Conservation (phyloP, 257 asterid genomes). For the Anisodus tanguticus region DNA sequence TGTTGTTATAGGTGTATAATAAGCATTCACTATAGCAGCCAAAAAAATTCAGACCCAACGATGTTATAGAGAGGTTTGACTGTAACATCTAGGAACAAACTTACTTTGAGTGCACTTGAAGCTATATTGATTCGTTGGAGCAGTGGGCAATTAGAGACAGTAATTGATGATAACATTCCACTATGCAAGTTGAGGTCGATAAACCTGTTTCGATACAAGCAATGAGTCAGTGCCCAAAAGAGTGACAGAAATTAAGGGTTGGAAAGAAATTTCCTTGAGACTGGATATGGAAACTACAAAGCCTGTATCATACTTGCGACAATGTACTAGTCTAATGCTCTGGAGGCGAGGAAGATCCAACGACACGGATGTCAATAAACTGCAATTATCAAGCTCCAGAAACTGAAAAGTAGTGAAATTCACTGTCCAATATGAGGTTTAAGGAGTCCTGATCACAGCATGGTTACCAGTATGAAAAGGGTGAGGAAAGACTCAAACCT, state of each 20-base stretch:
- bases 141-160: constrained; percentile 90
- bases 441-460: constrained; percentile 26
- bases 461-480: constrained; percentile 1
- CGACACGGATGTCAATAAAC: constrained; percentile 82
- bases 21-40: too few species aligned
- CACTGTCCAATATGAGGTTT: background rate
- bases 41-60: too few species aligned
- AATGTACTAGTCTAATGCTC: constrained; percentile 87
- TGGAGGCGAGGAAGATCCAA: constrained; percentile 79
- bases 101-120: constrained; percentile 78
- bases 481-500: constrained; percentile 59
- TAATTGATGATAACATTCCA: constrained; percentile 67
- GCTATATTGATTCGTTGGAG: constrained; percentile 81
- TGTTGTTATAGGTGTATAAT: too few species aligned
- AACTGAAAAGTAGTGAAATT: constrained; percentile 50
- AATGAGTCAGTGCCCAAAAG: constrained; percentile 21
- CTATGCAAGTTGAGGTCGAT: constrained; percentile 72
- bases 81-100: constrained; percentile 29
- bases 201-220: constrained; percentile 56
- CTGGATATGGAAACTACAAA: background rate
- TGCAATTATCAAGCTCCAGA: constrained; percentile 94
- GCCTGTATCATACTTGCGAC: constrained; percentile 81
- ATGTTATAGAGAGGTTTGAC: too few species aligned
- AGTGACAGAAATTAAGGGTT: background rate
- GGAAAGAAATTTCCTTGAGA: constrained; percentile 19